A percentile compares a stretch with the other conserved stretches of the same genome.
These are phyloP conservation scores for Plenodomus biglobosus DNA, from an alignment of 2,329 filamentous ascomycete genomes.

Conservation along the genomic window DNA sequence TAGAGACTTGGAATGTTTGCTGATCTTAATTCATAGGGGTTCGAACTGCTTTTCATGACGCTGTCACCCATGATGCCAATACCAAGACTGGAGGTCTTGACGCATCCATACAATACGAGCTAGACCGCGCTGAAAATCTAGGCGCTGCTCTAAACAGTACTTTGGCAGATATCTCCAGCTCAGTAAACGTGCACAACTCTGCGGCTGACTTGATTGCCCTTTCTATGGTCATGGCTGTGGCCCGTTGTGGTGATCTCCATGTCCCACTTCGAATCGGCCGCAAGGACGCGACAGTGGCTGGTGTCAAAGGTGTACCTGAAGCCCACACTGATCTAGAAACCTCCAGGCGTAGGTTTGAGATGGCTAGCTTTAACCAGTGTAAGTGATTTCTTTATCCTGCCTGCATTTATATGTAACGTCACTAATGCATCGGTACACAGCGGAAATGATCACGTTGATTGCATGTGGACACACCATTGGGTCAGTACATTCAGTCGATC, in stretches of 20 bases:
- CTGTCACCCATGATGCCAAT: constrained; percentile 31
- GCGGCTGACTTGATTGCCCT: constrained; percentile 40
- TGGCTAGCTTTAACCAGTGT: constrained; percentile 32
- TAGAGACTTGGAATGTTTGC: neutral
- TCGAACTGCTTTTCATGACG: constrained; percentile 42
- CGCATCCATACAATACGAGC: constrained; percentile 41
- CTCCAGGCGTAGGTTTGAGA: constrained; percentile 32
- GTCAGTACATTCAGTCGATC: constrained; percentile 36
- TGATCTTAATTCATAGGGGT: constrained; percentile 19
- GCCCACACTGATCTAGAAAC: constrained; percentile 35
- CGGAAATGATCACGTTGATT: constrained; percentile 31
- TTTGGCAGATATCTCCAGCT: constrained; percentile 31
- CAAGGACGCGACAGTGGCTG: constrained; percentile 36
- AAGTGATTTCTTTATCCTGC: constrained; percentile 10
- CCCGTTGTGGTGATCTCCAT: constrained; percentile 31
- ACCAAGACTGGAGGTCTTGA: constrained; percentile 39
- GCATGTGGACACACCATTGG: constrained; percentile 44
- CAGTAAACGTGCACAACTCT: constrained; percentile 19
- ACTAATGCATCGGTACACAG: constrained; percentile 2
- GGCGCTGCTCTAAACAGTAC: constrained; percentile 40
- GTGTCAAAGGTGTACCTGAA: constrained; percentile 35
- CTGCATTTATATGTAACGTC: neutral
- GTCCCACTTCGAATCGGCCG: constrained; percentile 38
- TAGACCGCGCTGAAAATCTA: constrained; percentile 28
- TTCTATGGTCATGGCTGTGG: constrained; percentile 33